Evolutionary conservation across 768 basidiomycete genomes (phyloP).

Genomic region (Boletus huronensis): DNA sequence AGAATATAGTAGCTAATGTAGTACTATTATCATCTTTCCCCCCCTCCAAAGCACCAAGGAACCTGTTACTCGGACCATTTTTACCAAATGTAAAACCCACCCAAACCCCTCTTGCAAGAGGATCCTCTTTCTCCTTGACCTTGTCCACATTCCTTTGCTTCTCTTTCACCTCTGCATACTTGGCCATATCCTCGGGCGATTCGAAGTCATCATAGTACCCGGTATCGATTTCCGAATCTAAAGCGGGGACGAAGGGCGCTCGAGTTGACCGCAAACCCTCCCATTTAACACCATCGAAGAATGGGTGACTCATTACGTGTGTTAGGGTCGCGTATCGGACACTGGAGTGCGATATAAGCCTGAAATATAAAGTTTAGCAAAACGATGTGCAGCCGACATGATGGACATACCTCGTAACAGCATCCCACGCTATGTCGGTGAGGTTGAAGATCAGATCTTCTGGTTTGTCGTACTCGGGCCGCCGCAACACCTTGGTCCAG

Average conservation of each 20-base stretch:
- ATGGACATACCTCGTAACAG: slow-evolving; percentile 68
- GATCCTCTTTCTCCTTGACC: slow-evolving; percentile 85
- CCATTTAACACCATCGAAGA: slow-evolving; percentile 80
- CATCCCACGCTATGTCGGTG: slow-evolving; percentile 90
- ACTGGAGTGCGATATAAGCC: slow-evolving; percentile 84
- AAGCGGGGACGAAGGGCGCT: slow-evolving; percentile 91
- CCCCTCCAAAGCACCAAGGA: slow-evolving; percentile 25
- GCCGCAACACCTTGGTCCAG: slow-evolving; percentile 87
- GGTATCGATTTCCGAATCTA: slow-evolving; percentile 92
- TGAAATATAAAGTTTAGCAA: slow-evolving; percentile 26
- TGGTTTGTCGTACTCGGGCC: slow-evolving; percentile 93
- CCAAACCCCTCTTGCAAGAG: slow-evolving; percentile 73
- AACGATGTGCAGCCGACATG: neutral
- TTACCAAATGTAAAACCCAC: slow-evolving; percentile 91
- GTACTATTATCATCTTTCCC: slow-evolving; percentile 47
- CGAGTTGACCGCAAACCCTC: slow-evolving; percentile 67
- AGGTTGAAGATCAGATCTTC: slow-evolving; percentile 98
- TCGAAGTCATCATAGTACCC: slow-evolving; percentile 95
- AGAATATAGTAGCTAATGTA: slow-evolving; percentile 61
- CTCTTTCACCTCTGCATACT: slow-evolving; percentile 97
- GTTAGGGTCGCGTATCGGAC: slow-evolving; percentile 71
- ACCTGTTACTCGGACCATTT: slow-evolving; percentile 60
- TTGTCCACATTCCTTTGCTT: slow-evolving; percentile 93
- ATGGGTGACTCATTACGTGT: slow-evolving; percentile 74
- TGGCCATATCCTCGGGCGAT: slow-evolving; percentile 91